Conservation (phyloP, 169 alveolate species). For the Besnoitia besnoiti region DNA sequence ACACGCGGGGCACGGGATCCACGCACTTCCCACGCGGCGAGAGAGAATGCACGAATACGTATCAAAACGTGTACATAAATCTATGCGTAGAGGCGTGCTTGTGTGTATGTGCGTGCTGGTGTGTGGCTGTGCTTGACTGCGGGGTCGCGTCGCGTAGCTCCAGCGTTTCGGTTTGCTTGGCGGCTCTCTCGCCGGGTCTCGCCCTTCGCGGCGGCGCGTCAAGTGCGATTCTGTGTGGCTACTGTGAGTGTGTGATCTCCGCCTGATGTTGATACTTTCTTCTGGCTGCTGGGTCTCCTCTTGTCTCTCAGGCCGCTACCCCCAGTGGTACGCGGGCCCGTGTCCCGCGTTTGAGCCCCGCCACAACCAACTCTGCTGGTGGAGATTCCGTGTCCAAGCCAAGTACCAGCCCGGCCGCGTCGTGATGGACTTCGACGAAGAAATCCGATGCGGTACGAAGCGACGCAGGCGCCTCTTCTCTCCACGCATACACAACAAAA, state of each 20-base stretch:
- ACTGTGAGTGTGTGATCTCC: not conserved
- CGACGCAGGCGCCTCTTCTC: too few relatives aligned
- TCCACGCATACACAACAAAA: too few relatives aligned
- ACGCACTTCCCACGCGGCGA: too few relatives aligned
- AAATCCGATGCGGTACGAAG: constrained; percentile 51
- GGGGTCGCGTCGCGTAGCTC: too few relatives aligned
- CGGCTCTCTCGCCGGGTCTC: too few relatives aligned
- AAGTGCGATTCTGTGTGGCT: not conserved
- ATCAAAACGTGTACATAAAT: too few relatives aligned
- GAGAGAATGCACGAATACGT: too few relatives aligned
- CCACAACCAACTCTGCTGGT: constrained; percentile 62
- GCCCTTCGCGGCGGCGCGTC: not conserved
- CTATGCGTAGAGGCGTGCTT: not conserved
- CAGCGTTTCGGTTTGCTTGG: not conserved
- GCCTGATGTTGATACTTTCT: not conserved
- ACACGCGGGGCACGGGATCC: too few relatives aligned
- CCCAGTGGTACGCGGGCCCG: constrained; percentile 62
- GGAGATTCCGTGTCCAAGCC: constrained; percentile 56
- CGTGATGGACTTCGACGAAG: constrained; percentile 49
- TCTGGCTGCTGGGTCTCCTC: too few relatives aligned
- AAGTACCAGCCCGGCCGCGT: constrained; percentile 67
- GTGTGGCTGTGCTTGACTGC: too few relatives aligned
- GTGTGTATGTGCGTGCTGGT: not conserved
- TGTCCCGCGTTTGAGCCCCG: constrained; percentile 37
- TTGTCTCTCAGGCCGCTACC: constrained; percentile 52